Evolutionary conservation across 208 protist species (phyloP).

Genomic region (Angomonas ambiguus): DNA sequence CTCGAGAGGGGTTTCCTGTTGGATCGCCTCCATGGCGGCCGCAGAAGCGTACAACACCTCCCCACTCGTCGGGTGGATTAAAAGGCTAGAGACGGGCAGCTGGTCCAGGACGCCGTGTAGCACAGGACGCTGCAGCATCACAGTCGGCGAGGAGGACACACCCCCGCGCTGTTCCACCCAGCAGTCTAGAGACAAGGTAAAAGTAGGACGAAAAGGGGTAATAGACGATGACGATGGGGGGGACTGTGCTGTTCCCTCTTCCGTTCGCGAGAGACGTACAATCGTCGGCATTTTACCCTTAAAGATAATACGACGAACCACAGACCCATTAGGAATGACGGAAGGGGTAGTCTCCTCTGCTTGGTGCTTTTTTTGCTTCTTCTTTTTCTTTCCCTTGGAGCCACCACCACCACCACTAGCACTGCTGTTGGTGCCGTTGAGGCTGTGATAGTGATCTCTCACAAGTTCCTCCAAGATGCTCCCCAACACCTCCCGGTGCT

Average conservation of each 20-base stretch:
- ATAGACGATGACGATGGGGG: no score
- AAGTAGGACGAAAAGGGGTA: conserved; percentile 9
- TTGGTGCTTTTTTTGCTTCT: no score
- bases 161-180: conserved; percentile 24
- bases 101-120: conserved; percentile 58
- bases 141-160: not conserved
- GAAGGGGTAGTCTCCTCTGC: no score
- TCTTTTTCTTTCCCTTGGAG: no score
- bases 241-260: no score
- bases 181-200: conserved; percentile 42
- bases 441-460: no score
- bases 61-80: conserved; percentile 58
- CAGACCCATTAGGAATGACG: no score
- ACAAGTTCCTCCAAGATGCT: not conserved
- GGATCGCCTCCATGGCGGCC: conserved; percentile 17
- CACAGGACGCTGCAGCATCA: conserved; percentile 52
- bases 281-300: conserved; percentile 23
- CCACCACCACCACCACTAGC: no score
- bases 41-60: conserved; percentile 56
- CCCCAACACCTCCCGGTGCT: not conserved
- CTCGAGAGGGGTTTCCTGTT: not conserved
- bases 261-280: no score
- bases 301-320: conserved; percentile 21
- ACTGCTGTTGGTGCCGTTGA: no score
- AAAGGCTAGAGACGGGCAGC: conserved; percentile 45